Base-by-base conservation (phyloP, 1,284 basidiomycete species). In the Fomitopsis schrenkii region DNA sequence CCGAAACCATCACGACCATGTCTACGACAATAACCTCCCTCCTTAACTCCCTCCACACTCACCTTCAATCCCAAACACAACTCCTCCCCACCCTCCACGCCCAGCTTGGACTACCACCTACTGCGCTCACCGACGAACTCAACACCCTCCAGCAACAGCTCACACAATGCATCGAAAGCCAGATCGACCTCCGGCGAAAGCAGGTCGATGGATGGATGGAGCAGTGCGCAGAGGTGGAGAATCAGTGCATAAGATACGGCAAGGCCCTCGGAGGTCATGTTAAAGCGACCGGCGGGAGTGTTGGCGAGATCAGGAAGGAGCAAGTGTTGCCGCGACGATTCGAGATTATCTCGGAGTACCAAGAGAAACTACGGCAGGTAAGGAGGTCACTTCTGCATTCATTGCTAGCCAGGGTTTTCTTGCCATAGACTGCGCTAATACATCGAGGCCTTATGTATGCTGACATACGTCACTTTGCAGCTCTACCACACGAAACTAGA, bases 401-500 rank as follows among this genome's bases (percentile, higher is more conserved):
- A 30, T 52, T 59, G 35, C 36, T 28, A 53, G 19, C 30, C 30
- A 33, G 4, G 30, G 22, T 22, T 33, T 8, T 33, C 2, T 5
- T 33, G 8, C 8, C 30, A 33, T 5, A 33, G 8, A 33, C 30
- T 33, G 30, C 2, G 30, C 5, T 33, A 22, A 22, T 22, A 22
- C 22, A 22, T 33, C 8, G 30, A 5, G 30, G 22, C 22, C 22
- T 22, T 33, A 33, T 8, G 30, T 33, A 15, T 38, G 19, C 50
- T 53, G 0, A 53, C 35, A n/a, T 35, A 3, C 2, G 1, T 36
- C 17, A 4, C 26, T 5, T 15, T 30, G 30, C 60, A 91, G 88
- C 71, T 90, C 52, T 93, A 93, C 68, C 87, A 91, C 68, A 86
- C 88, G 5, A 93, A 92, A 70, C 79, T 91, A 10, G 91, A 93